Percentiles rank a stretch among this genome's conserved stretches.
phyloP scores from a whole-genome alignment of 2,329 filamentous ascomycete genomes.

The Fusarium subtropicale region DNA sequence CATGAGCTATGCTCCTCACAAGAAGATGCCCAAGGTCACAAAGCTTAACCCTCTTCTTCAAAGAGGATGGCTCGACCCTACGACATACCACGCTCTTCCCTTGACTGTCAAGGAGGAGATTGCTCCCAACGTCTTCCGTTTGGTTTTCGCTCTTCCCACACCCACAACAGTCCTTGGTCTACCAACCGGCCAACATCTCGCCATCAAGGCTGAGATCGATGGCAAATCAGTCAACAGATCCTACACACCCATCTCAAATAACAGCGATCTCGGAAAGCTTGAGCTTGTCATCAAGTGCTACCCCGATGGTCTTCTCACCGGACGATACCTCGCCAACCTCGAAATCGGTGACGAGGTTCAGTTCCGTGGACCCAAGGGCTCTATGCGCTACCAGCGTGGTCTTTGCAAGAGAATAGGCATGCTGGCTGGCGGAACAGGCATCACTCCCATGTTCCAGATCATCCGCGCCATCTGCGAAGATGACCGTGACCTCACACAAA shows the following conservation, averaged over 20 bases:
- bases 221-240: slow-evolving; percentile 61
- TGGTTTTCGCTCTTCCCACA: slow-evolving; percentile 62
- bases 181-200: slow-evolving; percentile 68
- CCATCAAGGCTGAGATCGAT: slow-evolving; percentile 61
- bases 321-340: slow-evolving; percentile 60
- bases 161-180: slow-evolving; percentile 61
- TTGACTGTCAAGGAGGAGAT: slow-evolving; percentile 56
- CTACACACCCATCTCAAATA: slow-evolving; percentile 67
- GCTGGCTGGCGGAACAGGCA: slow-evolving; percentile 61
- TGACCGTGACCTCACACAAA: slow-evolving; percentile 65
- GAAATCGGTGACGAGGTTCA: slow-evolving; percentile 61
- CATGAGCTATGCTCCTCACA: slow-evolving; percentile 46
- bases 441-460: slow-evolving; percentile 60
- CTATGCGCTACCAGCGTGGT: slow-evolving; percentile 62
- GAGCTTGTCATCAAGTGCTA: slow-evolving; percentile 66
- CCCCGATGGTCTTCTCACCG: slow-evolving; percentile 62
- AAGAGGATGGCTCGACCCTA: slow-evolving; percentile 62
- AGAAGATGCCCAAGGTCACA: slow-evolving; percentile 54
- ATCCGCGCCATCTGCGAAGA: slow-evolving; percentile 73
- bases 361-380: slow-evolving; percentile 67
- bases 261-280: slow-evolving; percentile 60
- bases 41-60: slow-evolving; percentile 44
- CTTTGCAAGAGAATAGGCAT: slow-evolving; percentile 62
- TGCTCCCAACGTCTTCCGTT: slow-evolving; percentile 59
- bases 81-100: slow-evolving; percentile 60